Evolutionary conservation across 352 stramenopile species (phyloP), one percentile per base, ranked within the genome.

Genomic region (Thalassiosira pacifica): DNA sequence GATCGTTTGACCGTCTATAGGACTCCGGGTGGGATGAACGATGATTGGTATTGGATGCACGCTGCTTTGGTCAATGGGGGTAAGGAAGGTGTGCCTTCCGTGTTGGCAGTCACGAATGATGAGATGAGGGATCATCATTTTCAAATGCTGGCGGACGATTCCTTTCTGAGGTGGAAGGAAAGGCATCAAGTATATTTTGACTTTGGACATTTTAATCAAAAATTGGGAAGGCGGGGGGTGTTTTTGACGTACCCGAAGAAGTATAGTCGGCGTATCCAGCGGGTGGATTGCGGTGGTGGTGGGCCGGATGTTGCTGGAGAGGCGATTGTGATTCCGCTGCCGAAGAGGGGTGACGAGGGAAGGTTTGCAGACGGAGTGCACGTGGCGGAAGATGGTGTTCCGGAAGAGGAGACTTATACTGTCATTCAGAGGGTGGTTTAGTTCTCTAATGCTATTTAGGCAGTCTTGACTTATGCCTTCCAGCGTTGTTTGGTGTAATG

Each of bases 111-210:
- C 9, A 98, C 97, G 2, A 99, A 99, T 92, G 98, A 99, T 90
- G 97, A 99, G 93, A 99, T 99, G 98, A 93, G 98, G 70, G 98
- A 99, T 94, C 98, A 99, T 93, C 97, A 99, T 91, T 99, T 99
- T 93, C 96, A 98, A 89, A 99, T 99, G 97, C 96, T 99, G 78
- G 96, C 97, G 77, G 97, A 97, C 76, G 90, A 93, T 22, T 94
- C 93, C n/a, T 99, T 99, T 88, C 89, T 97, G 61, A 92, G 96
- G 65, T 99, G 97, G 97, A 99, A 98, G 88, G 97, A 99, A 91
- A 94, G 97, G 19, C 97, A 99, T 88, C 97, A 98, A 75, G 93
- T 98, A 61, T 95, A 96, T 83, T 99, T 98, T 92, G 87, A 95
- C 70, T 96, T 95, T 83, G 88, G 90, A 29, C 72, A 65, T 60